Evolutionary conservation across 148 eudicot genomes (phyloP).

Genomic region (Arbutus unedo): DNA sequence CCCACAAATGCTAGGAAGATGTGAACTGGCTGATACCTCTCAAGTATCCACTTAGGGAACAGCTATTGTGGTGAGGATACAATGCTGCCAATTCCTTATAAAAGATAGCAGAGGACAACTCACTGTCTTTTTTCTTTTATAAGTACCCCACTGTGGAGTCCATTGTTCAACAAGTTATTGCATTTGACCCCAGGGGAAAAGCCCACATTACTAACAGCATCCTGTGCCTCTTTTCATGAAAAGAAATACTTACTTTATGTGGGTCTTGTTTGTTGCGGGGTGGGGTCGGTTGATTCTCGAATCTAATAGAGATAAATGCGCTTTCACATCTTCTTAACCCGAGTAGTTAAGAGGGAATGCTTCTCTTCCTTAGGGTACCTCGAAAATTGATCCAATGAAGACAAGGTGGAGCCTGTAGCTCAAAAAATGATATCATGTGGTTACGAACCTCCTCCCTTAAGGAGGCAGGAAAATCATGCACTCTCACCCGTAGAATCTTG

Average conservation of each 20-base stretch:
- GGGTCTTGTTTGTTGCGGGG: neutral
- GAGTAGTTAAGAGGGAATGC: neutral
- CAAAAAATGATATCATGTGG: neutral
- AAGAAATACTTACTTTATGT: conserved; percentile 3
- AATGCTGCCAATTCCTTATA: conserved; percentile 12
- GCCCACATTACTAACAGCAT: conserved; percentile 19
- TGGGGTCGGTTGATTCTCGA: neutral
- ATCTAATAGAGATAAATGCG: neutral
- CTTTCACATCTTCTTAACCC: neutral
- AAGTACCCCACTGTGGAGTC: conserved; percentile 34
- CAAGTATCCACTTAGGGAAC: conserved; percentile 21
- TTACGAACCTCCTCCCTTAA: neutral
- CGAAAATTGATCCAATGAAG: neutral
- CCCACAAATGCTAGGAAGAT: conserved; percentile 11
- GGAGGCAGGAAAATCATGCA: neutral
- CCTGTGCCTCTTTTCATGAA: conserved; percentile 12
- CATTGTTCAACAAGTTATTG: conserved; percentile 16
- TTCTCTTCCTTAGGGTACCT: neutral
- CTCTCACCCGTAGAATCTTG: neutral
- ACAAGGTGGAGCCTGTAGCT: neutral
- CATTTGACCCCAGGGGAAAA: conserved; percentile 7
- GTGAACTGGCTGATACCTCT: conserved; percentile 17
- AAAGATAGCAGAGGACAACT: conserved; percentile 27
- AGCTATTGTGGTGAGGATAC: conserved; percentile 18
- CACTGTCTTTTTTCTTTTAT: conserved; percentile 18